A percentile compares a stretch with the other conserved stretches of the same genome.
These are phyloP conservation scores for Ogataea pilisensis DNA, from an alignment of 805 yeast species.

Conservation along the genomic window DNA sequence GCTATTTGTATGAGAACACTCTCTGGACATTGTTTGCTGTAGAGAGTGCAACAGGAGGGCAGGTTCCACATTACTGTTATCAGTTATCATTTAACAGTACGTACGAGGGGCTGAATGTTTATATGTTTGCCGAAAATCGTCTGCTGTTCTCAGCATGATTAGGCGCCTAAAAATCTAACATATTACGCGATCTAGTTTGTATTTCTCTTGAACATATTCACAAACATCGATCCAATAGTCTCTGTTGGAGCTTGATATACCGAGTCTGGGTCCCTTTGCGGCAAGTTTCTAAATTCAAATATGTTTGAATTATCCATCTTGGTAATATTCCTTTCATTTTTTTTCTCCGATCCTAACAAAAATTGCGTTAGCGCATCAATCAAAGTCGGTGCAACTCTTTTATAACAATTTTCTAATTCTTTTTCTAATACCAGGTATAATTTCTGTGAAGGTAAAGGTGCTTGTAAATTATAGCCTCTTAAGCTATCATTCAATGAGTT, in stretches of 20 bases:
- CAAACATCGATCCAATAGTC: conserved; percentile 26
- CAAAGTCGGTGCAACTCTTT: conserved; percentile 28
- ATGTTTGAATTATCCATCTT: neutral
- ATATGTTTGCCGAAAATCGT: too few species aligned
- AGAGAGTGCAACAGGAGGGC: too few species aligned
- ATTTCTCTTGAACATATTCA: conserved; percentile 18
- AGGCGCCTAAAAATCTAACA: too few species aligned
- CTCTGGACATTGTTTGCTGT: too few species aligned
- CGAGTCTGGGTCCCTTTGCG: conserved; percentile 15
- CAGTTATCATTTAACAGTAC: too few species aligned
- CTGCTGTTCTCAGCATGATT: too few species aligned
- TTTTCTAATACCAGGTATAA: conserved; percentile 43
- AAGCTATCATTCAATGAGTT: conserved; percentile 43
- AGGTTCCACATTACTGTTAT: too few species aligned
- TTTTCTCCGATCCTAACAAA: conserved; percentile 10
- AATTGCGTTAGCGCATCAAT: conserved; percentile 19
- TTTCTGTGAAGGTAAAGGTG: conserved; percentile 56
- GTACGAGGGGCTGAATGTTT: too few species aligned
- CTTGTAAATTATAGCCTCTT: conserved; percentile 59
- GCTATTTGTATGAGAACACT: too few species aligned
- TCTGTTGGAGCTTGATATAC: conserved; percentile 30
- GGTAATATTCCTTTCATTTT: neutral
- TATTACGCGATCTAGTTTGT: too few species aligned
- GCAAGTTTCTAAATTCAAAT: conserved; percentile 15
- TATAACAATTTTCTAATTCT: conserved; percentile 40